These are phyloP conservation scores for Backusella sp. DNA, from an alignment of 192 early-diverging fungal genomes.

Conservation along the genomic window DNA sequence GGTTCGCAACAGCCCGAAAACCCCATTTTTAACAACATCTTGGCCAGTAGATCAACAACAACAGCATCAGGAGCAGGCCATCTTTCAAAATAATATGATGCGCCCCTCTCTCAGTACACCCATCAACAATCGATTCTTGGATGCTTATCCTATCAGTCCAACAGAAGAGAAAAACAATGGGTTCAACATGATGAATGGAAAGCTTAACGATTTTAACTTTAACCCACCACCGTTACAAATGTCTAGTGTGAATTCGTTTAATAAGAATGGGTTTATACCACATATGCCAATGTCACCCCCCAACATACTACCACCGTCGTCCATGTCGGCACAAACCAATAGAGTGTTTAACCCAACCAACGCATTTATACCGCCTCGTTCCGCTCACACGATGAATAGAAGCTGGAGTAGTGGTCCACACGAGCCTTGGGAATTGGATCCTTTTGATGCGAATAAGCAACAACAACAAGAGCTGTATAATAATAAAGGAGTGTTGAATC, in stretches of 20 bases:
- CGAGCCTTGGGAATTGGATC: not conserved
- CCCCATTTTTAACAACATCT: constrained; percentile 58
- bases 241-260: not conserved
- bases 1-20: constrained; percentile 51
- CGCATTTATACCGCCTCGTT: not conserved
- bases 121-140: not conserved
- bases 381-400: not conserved
- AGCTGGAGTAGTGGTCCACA: not conserved
- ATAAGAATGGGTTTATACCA: not conserved
- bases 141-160: not conserved
- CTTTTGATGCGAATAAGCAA: not conserved
- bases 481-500: not conserved
- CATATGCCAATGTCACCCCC: not conserved
- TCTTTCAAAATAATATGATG: not conserved
- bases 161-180: not conserved
- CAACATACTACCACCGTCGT: not conserved
- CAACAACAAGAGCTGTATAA: not conserved
- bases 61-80: not conserved
- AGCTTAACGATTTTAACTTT: not conserved
- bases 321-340: not conserved
- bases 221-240: not conserved
- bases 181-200: not conserved
- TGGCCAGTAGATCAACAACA: not conserved
- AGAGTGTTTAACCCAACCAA: not conserved
- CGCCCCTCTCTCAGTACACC: constrained; percentile 2